These are phyloP conservation scores for Psilocybe subaeruginosa DNA, from an alignment of 768 basidiomycete species.

Conservation along the genomic window DNA sequence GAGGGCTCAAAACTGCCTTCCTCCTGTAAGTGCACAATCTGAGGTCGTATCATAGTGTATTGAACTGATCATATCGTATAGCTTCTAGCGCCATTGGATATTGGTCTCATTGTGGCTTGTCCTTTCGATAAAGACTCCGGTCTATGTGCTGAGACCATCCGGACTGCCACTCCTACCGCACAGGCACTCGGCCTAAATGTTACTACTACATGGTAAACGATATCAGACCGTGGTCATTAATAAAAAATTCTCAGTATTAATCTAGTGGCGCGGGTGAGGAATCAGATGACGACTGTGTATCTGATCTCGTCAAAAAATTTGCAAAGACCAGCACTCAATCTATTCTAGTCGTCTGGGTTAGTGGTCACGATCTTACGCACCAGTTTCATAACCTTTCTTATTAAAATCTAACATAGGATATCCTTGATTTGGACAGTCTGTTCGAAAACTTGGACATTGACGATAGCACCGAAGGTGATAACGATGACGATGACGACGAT, in stretches of 20 bases:
- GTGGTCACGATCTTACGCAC: not conserved
- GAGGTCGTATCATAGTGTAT: not conserved
- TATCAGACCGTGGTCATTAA: not conserved
- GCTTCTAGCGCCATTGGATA: constrained; percentile 19
- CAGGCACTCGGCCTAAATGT: constrained; percentile 22
- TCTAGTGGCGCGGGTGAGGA: constrained; percentile 24
- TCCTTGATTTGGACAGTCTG: constrained; percentile 20
- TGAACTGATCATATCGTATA: not conserved
- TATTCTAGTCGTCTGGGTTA: constrained; percentile 27
- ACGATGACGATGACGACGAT: constrained; percentile 23
- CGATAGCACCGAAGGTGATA: constrained; percentile 15
- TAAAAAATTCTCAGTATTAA: not conserved
- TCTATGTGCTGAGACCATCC: constrained; percentile 21
- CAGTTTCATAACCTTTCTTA: not conserved
- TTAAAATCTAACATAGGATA: not conserved
- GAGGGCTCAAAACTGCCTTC: constrained; percentile 24
- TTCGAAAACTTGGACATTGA: constrained; percentile 24
- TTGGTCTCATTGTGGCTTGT: constrained; percentile 27
- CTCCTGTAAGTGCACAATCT: constrained; percentile 14
- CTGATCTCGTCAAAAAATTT: constrained; percentile 22
- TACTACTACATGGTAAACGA: constrained; percentile 23
- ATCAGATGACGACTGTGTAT: constrained; percentile 27
- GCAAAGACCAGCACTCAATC: constrained; percentile 24
- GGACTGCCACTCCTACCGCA: constrained; percentile 24
- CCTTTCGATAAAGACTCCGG: constrained; percentile 24